These are phyloP conservation scores for Vigna trinervia DNA, from an alignment of 306 rosid genomes.

Conservation along the genomic window DNA sequence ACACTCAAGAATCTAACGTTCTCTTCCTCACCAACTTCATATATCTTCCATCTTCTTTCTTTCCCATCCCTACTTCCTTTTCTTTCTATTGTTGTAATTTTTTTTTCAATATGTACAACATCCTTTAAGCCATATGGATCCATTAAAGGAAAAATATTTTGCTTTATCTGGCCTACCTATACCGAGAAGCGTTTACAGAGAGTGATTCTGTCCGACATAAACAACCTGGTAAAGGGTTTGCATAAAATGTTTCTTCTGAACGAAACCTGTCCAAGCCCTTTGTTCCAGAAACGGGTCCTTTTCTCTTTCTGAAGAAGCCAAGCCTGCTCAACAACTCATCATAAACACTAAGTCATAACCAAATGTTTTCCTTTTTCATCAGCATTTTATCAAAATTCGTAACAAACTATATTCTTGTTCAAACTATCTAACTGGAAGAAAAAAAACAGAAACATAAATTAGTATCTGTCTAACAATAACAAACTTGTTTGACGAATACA, in stretches of 20 bases:
- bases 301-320: conserved; percentile 87
- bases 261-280: conserved; percentile 90
- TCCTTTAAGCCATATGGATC: not conserved
- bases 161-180: conserved; percentile 30
- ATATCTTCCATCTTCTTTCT: not conserved
- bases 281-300: conserved; percentile 90
- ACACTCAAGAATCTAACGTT: conserved; percentile 27
- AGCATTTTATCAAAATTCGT: conserved; percentile 8
- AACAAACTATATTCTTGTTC: not conserved
- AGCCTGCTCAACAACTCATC: conserved; percentile 58
- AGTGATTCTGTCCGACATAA: conserved; percentile 64
- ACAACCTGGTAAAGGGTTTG: conserved; percentile 92
- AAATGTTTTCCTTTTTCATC: not conserved
- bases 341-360: conserved; percentile 7
- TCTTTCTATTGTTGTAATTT: not conserved
- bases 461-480: not conserved
- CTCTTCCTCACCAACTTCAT: conserved; percentile 42
- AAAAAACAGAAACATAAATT: not conserved
- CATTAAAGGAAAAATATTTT: not conserved
- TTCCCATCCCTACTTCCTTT: not conserved
- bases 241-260: conserved; percentile 89
- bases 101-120: conserved; percentile 38
- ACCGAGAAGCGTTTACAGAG: conserved; percentile 43
- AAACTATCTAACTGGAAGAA: not conserved
- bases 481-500: not conserved